Base-by-base conservation (phyloP, 2,329 filamentous ascomycete species). In the Ceratocystis eucalypticola region DNA sequence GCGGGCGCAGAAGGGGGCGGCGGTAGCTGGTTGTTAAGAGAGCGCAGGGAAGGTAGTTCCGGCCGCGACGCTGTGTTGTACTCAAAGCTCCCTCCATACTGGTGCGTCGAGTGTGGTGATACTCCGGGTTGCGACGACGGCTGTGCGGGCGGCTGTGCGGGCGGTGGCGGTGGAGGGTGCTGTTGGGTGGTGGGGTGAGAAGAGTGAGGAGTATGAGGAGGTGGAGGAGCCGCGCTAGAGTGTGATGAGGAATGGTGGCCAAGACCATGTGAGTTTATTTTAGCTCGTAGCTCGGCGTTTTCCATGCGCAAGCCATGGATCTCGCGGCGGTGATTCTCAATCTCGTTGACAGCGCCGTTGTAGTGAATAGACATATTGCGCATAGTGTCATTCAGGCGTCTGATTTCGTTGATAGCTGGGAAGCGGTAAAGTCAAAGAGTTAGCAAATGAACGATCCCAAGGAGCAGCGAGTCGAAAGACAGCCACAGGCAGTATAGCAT, bases 341-440 rank as follows among this genome's bases (percentile, higher is more conserved):
- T 76, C 67, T 83, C 82, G 41, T 75, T 72, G 2, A 74, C 70
- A 6, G 75, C 71, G 3, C 72, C 75, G 57, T 76, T 76, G 65
- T 75, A 79, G 67, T 81, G 78, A n/a, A 73, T 71, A 45, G 80
- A 77, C 57, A 82, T 72, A 5, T 75, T 70, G 22, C 80, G 79
- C 57, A 82, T 78, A 37, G 75, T 75, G 10, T 83, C 82, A 33
- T 72, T 72, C 67, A 83, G 81, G 59, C 81, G 78, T 70, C 84
- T 80, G 70, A 86, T 82, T 70, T 87, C 84, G 25, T 80, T 77
- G 67, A 87, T 87, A 20, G 84, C 84, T 86, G 69, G 44, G 22
- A 25, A n/a, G 37, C 37, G 30, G 50, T 55, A 22, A 22, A 7
- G 20, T 20, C n/a, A 17, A 33, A 8, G 6, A 59, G 25, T 66